These are phyloP conservation scores for Solanum microdontum DNA, from an alignment of 257 asterid species.

Conservation along the genomic window DNA sequence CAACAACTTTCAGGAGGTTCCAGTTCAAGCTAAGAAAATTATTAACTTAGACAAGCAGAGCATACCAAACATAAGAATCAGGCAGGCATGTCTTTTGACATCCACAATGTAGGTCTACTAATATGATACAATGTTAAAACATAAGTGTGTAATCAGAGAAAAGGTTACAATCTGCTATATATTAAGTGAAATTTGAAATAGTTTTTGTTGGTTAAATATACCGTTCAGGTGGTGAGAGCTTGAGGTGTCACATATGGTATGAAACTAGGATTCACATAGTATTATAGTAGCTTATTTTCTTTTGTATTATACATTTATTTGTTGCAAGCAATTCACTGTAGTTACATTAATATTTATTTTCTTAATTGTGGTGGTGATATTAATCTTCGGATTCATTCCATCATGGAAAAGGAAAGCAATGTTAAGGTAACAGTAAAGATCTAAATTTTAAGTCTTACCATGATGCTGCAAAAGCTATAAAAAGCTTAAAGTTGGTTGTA, in stretches of 20 bases:
- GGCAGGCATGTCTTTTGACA: neutral
- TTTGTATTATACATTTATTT: neutral
- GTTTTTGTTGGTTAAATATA: neutral
- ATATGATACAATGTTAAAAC: neutral
- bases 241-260: neutral
- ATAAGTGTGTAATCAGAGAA: neutral
- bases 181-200: neutral
- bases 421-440: neutral
- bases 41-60: no score
- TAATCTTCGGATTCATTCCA: neutral
- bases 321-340: neutral
- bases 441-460: neutral
- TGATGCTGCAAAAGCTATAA: neutral
- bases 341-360: neutral
- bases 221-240: neutral
- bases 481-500: neutral
- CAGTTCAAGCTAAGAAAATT: no score
- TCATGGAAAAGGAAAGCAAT: neutral
- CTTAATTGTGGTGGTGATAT: neutral
- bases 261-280: neutral
- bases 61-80: no score
- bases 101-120: neutral
- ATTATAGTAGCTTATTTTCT: neutral
- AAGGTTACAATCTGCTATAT: neutral
- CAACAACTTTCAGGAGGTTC: neutral